Evolutionary conservation across 805 yeast species (phyloP).

Genomic region (Nakazawaea holstii): DNA sequence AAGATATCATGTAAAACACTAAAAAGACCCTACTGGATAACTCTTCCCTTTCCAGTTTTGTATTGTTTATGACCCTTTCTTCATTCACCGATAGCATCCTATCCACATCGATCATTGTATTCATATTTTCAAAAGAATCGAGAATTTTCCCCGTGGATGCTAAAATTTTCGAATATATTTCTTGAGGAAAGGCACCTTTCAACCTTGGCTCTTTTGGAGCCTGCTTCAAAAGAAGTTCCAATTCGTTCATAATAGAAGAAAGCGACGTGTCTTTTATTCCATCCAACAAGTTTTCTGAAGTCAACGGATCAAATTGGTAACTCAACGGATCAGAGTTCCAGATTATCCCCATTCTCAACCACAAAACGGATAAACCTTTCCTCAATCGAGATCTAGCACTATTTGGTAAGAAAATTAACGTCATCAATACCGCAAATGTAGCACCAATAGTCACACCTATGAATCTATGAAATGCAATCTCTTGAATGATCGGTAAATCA

Average conservation of each 20-base stretch:
- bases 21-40: conserved; percentile 68
- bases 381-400: conserved; percentile 70
- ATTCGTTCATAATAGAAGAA: conserved; percentile 51
- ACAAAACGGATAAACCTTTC: conserved; percentile 57
- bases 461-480: conserved; percentile 76
- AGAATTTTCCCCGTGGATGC: conserved; percentile 56
- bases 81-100: conserved; percentile 49
- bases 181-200: conserved; percentile 64
- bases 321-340: conserved; percentile 76
- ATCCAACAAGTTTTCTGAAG: conserved; percentile 22
- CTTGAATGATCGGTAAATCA: conserved; percentile 57
- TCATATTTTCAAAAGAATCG: conserved; percentile 72
- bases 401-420: conserved; percentile 63
- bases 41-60: conserved; percentile 57
- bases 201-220: conserved; percentile 74
- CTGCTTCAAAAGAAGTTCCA: conserved; percentile 55
- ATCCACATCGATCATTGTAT: conserved; percentile 61
- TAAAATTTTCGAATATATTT: conserved; percentile 45
- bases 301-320: conserved; percentile 25
- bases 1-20: conserved; percentile 72
- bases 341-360: conserved; percentile 76
- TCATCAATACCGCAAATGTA: conserved; percentile 69
- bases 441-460: conserved; percentile 70
- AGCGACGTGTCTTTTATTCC: conserved; percentile 39
- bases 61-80: conserved; percentile 46